phyloP scores from a whole-genome alignment of 2,329 filamentous ascomycete genomes.

The Leptographium lundbergii region DNA sequence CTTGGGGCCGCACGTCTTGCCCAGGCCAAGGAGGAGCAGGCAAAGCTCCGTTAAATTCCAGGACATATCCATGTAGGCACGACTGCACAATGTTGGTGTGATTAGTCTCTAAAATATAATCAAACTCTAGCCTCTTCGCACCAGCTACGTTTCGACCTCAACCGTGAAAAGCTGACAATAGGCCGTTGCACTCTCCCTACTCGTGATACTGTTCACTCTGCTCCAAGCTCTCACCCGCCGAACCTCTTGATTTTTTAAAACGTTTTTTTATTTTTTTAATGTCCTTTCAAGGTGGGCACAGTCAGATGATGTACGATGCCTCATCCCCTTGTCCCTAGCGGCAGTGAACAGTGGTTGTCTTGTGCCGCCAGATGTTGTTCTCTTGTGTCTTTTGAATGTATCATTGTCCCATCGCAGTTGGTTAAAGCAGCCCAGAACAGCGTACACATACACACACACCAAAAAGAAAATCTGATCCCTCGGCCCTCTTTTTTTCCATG shows the following conservation, averaged over 20 bases:
- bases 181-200: too few relatives aligned
- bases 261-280: not conserved
- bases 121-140: too few relatives aligned
- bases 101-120: too few relatives aligned
- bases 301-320: too few relatives aligned
- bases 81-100: too few relatives aligned
- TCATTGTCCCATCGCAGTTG: not conserved
- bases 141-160: too few relatives aligned
- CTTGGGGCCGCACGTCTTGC: constrained; percentile 34
- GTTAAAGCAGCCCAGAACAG: not conserved
- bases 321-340: not conserved
- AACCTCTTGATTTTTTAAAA: too few relatives aligned
- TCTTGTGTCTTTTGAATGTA: not conserved
- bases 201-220: too few relatives aligned
- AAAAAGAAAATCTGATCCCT: not conserved
- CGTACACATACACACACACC: not conserved
- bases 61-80: too few relatives aligned
- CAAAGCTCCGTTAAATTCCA: not conserved
- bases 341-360: not conserved
- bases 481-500: not conserved
- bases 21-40: constrained; percentile 13
- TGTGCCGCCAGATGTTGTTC: not conserved
- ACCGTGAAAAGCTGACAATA: too few relatives aligned
- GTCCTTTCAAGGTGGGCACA: not conserved
- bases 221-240: too few relatives aligned